Percentiles rank a stretch among this genome's conserved stretches.
Evolutionary conservation across 345 rosid species (phyloP).

Genomic region (Salix exigua): DNA sequence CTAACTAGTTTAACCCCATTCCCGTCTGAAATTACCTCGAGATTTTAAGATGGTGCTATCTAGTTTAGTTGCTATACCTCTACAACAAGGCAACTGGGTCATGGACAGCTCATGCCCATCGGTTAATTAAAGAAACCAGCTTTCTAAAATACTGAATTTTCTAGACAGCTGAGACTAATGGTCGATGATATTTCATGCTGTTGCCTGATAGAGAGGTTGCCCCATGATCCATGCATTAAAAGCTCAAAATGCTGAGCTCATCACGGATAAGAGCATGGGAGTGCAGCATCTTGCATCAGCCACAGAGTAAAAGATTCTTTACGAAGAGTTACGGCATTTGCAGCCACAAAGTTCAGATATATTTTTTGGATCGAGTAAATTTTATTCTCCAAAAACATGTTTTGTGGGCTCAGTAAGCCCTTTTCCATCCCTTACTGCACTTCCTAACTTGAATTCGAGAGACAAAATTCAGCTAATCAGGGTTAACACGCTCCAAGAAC

Average conservation of each 20-base stretch:
- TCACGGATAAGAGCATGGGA: constrained; percentile 1
- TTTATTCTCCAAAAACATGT: too few species aligned
- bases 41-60: not conserved
- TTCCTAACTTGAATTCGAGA: fast-evolving
- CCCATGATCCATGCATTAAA: constrained; percentile 9
- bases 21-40: not conserved
- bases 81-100: constrained; percentile 16
- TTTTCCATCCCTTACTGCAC: too few species aligned
- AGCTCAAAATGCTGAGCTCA: constrained; percentile 13
- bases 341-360: not conserved
- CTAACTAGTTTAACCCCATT: not conserved
- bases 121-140: not conserved
- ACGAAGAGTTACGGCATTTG: not conserved
- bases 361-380: too few species aligned
- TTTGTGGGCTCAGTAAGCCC: too few species aligned
- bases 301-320: not conserved
- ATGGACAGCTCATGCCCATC: constrained; percentile 2
- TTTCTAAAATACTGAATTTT: not conserved
- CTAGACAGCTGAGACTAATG: not conserved
- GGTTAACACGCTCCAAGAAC: not conserved
- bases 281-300: not conserved
- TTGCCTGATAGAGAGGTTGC: too few species aligned
- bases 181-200: not conserved
- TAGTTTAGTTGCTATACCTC: constrained; percentile 15
- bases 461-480: not conserved